These are phyloP conservation scores for Ophiocordyceps unilateralis DNA, from an alignment of 2,329 filamentous ascomycete genomes.

Conservation along the genomic window DNA sequence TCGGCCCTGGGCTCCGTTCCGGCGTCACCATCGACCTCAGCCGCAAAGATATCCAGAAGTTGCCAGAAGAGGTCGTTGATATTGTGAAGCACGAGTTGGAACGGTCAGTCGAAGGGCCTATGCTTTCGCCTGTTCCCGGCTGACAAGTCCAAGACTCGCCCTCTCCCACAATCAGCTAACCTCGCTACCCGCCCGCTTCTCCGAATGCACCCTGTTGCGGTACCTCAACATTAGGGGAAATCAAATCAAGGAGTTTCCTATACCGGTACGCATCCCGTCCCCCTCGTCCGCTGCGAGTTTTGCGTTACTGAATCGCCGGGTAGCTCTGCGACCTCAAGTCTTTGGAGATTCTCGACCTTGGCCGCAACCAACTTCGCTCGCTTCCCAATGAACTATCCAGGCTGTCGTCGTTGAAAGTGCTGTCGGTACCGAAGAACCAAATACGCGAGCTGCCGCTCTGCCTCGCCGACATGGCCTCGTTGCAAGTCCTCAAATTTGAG, in stretches of 20 bases:
- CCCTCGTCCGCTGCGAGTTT: not conserved
- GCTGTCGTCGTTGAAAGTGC: slow-evolving; percentile 71
- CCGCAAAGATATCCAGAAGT: slow-evolving; percentile 52
- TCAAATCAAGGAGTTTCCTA: slow-evolving; percentile 44
- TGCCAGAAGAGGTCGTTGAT: slow-evolving; percentile 59
- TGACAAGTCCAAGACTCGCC: slow-evolving; percentile 39
- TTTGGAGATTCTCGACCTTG: slow-evolving; percentile 84
- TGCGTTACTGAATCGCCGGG: not conserved
- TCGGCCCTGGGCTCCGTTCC: slow-evolving; percentile 43
- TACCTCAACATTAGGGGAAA: slow-evolving; percentile 73
- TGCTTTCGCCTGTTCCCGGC: slow-evolving; percentile 1
- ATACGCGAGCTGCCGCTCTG: slow-evolving; percentile 72
- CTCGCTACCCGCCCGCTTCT: slow-evolving; percentile 51
- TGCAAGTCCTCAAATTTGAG: slow-evolving; percentile 79
- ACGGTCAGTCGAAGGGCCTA: slow-evolving; percentile 29
- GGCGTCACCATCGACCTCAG: slow-evolving; percentile 67
- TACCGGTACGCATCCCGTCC: slow-evolving; percentile 26
- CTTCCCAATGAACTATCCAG: slow-evolving; percentile 67
- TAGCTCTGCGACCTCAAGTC: slow-evolving; percentile 75
- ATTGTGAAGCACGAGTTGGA: slow-evolving; percentile 60
- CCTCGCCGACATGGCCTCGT: slow-evolving; percentile 73
- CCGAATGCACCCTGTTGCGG: slow-evolving; percentile 59
- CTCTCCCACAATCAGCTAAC: slow-evolving; percentile 65
- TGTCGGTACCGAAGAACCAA: slow-evolving; percentile 74
- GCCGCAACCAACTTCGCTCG: slow-evolving; percentile 64